Conservation (phyloP, 495 filamentous ascomycete species). For the Terfezia boudieri region DNA sequence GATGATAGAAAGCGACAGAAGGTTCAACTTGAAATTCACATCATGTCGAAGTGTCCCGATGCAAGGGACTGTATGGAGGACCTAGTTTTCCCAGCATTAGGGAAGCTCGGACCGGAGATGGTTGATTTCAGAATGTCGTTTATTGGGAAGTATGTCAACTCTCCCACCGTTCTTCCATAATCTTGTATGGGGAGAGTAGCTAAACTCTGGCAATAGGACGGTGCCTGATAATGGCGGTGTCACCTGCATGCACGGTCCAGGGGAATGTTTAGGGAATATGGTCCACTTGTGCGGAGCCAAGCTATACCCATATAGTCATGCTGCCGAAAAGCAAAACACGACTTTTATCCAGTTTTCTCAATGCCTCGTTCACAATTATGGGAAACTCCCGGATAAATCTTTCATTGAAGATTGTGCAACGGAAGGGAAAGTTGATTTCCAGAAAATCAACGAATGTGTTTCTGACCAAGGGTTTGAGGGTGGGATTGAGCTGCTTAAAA, state of each 20-base stretch:
- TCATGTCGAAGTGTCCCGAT: conserved; percentile 92
- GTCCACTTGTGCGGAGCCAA: conserved; percentile 72
- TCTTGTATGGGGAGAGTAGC: neutral
- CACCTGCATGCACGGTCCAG: conserved; percentile 66
- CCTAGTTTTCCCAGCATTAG: conserved; percentile 70
- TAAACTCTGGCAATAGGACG: neutral
- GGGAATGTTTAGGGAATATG: conserved; percentile 86
- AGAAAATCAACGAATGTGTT: conserved; percentile 55
- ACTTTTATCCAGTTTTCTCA: conserved; percentile 75
- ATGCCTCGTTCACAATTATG: conserved; percentile 55
- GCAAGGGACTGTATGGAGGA: conserved; percentile 57
- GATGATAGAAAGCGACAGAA: conserved; percentile 8
- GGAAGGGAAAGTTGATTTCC: conserved; percentile 72
- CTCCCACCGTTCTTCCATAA: neutral
- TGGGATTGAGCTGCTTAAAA: conserved; percentile 42
- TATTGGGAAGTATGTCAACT: conserved; percentile 47
- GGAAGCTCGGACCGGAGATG: conserved; percentile 43
- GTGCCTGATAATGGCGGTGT: conserved; percentile 33
- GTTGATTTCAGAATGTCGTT: conserved; percentile 81
- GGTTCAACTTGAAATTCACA: conserved; percentile 70
- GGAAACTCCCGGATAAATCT: conserved; percentile 44
- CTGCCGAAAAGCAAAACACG: conserved; percentile 32
- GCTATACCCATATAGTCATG: conserved; percentile 37
- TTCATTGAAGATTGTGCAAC: conserved; percentile 68
- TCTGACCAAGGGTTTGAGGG: conserved; percentile 39